Conservation (phyloP, 257 asterid genomes). For the Penstemon davidsonii region DNA sequence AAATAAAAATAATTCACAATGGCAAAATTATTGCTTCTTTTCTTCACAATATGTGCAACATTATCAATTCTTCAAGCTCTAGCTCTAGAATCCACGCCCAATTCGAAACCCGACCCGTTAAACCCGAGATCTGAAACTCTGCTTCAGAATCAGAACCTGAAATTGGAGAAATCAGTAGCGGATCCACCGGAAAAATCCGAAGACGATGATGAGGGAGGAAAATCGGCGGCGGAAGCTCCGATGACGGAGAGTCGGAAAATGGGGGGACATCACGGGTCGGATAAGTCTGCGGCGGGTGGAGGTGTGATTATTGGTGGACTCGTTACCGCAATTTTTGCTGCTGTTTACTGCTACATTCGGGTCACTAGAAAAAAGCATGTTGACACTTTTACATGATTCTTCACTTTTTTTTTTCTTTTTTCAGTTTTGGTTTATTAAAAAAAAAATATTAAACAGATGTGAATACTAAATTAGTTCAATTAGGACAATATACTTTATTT, state of each 20-base stretch:
- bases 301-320: conserved; percentile 81
- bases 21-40: conserved; percentile 20
- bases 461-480: conserved; percentile 20
- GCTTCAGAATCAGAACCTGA: conserved; percentile 20
- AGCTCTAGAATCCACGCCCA: conserved; percentile 14
- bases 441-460: background rate
- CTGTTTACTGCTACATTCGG: conserved; percentile 72
- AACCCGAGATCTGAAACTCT: conserved; percentile 22
- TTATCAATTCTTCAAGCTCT: conserved; percentile 20
- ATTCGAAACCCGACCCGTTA: background rate
- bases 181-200: conserved; percentile 40
- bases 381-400: conserved; percentile 16
- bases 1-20: background rate
- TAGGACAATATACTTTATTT: background rate
- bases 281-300: conserved; percentile 63
- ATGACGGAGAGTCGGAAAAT: conserved; percentile 33
- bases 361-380: conserved; percentile 47
- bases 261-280: conserved; percentile 50
- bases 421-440: background rate
- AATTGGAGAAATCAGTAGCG: conserved; percentile 33
- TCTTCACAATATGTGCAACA: conserved; percentile 30
- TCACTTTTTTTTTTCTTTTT: too few relatives aligned
- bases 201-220: conserved; percentile 22
- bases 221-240: conserved; percentile 47
- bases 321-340: conserved; percentile 63